Conservation (phyloP, 768 basidiomycete species). For the Boletus bicolor region DNA sequence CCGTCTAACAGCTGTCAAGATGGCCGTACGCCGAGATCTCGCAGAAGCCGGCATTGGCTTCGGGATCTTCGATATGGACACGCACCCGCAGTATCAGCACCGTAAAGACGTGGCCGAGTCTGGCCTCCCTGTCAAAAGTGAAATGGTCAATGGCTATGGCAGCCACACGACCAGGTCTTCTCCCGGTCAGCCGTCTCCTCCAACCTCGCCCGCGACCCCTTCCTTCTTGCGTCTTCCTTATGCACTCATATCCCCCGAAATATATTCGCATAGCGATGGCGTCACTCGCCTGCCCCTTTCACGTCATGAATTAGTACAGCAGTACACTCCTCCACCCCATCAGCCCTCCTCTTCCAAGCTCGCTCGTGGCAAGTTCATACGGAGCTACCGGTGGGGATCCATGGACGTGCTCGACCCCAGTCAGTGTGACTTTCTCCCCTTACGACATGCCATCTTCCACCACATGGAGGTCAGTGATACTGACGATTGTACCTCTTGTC, state of each 20-base stretch:
- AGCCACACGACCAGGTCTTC: slow-evolving; percentile 49
- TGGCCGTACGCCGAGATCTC: slow-evolving; percentile 76
- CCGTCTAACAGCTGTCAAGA: slow-evolving; percentile 73
- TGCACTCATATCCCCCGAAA: slow-evolving; percentile 79
- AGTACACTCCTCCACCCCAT: slow-evolving; percentile 63
- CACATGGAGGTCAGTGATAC: slow-evolving; percentile 73
- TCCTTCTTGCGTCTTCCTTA: slow-evolving; percentile 72
- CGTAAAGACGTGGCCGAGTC: slow-evolving; percentile 43
- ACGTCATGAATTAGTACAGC: slow-evolving; percentile 69
- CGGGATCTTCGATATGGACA: slow-evolving; percentile 82
- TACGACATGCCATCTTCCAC: slow-evolving; percentile 79
- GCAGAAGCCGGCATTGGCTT: slow-evolving; percentile 85
- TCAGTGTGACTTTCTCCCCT: slow-evolving; percentile 77
- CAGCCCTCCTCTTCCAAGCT: slow-evolving; percentile 44
- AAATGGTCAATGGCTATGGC: slow-evolving; percentile 52
- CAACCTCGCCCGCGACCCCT: slow-evolving; percentile 61
- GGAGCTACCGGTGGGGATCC: slow-evolving; percentile 80
- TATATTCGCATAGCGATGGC: slow-evolving; percentile 82
- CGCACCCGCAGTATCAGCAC: slow-evolving; percentile 45
- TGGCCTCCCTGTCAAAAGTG: slow-evolving; percentile 44
- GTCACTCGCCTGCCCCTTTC: slow-evolving; percentile 54
- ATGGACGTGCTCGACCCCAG: slow-evolving; percentile 75
- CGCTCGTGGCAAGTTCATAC: slow-evolving; percentile 59
- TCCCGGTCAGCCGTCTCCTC: slow-evolving; percentile 55
- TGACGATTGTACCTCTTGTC: slow-evolving; percentile 13